phyloP scores from a whole-genome alignment of 169 alveolate species.

The Haemoproteus tartakovskyi region DNA sequence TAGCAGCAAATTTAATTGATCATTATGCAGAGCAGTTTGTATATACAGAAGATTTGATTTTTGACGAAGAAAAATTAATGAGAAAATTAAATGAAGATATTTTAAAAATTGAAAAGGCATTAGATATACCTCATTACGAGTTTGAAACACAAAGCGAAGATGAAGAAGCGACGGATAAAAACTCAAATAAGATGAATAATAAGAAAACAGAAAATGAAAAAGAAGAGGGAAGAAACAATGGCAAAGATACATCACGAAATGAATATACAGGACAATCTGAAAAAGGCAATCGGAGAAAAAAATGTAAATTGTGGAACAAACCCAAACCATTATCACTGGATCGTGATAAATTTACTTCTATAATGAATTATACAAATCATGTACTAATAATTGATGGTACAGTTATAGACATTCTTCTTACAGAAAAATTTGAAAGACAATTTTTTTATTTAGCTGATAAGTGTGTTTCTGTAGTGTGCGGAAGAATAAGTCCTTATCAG shows the following conservation, averaged over 20 bases:
- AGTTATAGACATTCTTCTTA: slow-evolving; percentile 29
- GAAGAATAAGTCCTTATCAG: slow-evolving; percentile 74
- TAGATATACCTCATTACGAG: slow-evolving; percentile 39
- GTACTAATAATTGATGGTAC: slow-evolving; percentile 54
- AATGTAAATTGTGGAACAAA: too few relatives aligned
- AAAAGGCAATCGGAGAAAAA: too few relatives aligned
- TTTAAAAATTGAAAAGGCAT: slow-evolving; percentile 18
- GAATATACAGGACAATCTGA: too few relatives aligned
- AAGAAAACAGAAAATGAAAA: too few relatives aligned
- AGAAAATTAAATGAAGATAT: slow-evolving; percentile 53
- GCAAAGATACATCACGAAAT: too few relatives aligned
- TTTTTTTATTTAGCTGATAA: slow-evolving; percentile 66
- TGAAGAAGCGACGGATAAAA: too few relatives aligned
- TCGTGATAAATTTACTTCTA: slow-evolving; percentile 21
- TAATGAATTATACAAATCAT: slow-evolving; percentile 8
- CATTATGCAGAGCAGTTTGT: slow-evolving; percentile 67
- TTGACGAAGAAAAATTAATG: slow-evolving; percentile 32
- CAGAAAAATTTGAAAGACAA: slow-evolving; percentile 61
- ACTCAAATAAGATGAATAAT: too few relatives aligned
- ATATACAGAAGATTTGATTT: slow-evolving; percentile 45
- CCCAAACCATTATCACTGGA: slow-evolving; percentile 13
- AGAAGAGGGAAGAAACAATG: too few relatives aligned
- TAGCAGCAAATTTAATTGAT: slow-evolving; percentile 77
- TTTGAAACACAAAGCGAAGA: slow-evolving; percentile 1
- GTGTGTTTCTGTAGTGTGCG: slow-evolving; percentile 70